These are phyloP conservation scores for Sphagnum magellanicum DNA, from an alignment of 228 moss, liverwort and hornwort genomes.

Conservation along the genomic window DNA sequence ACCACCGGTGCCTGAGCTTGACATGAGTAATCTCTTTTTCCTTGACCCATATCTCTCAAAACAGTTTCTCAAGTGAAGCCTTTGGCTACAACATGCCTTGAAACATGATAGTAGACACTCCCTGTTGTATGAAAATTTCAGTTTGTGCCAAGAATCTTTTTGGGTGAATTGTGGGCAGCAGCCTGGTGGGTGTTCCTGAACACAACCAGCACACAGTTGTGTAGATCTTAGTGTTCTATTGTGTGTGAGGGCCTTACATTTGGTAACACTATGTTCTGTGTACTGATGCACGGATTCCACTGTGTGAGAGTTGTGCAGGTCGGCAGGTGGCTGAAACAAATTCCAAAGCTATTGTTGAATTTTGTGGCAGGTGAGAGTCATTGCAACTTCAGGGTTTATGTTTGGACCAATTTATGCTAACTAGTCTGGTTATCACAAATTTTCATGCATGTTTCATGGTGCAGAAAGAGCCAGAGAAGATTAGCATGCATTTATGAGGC, in stretches of 20 bases:
- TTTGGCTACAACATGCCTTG: neutral
- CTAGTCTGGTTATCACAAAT: no score
- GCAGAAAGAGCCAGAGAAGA: neutral
- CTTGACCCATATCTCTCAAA: neutral
- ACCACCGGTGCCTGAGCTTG: conserved; percentile 36
- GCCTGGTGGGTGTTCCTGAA: no score
- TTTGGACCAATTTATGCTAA: no score
- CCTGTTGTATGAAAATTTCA: neutral
- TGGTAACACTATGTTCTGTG: no score
- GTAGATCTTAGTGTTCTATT: no score
- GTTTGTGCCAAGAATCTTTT: no score
- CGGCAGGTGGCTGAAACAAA: conserved; percentile 54
- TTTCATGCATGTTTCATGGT: neutral
- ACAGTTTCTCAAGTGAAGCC: neutral
- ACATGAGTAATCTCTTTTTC: conserved; percentile 13
- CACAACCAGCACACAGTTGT: no score
- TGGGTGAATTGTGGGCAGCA: no score
- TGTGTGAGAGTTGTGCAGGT: conserved; percentile 22
- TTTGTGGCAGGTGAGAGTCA: conserved; percentile 65
- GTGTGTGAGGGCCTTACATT: no score
- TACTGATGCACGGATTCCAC: neutral
- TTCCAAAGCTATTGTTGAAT: conserved; percentile 73
- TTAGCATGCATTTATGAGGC: neutral
- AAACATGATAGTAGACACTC: neutral
- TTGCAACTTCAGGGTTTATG: no score